Conservation (phyloP, 2,329 filamentous ascomycete species). For the Fusarium foetens region DNA sequence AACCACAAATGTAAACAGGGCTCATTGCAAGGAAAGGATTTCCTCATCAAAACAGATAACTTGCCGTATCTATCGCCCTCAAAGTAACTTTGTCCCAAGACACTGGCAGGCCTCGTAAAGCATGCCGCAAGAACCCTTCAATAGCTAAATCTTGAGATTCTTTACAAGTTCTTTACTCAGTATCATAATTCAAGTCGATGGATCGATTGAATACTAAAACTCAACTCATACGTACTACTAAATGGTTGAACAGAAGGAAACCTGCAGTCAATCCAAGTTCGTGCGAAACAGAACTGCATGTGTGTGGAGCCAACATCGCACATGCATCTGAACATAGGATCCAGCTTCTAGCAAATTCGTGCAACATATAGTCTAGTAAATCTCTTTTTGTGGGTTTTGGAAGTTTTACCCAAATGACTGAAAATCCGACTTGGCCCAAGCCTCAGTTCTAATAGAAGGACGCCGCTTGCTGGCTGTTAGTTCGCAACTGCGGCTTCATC, state of each 20-base stretch:
- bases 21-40: neutral
- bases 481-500: constrained; percentile 5
- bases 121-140: neutral
- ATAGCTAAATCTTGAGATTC: neutral
- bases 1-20: too few species aligned
- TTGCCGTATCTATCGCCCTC: neutral
- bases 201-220: constrained; percentile 7
- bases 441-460: constrained; percentile 34
- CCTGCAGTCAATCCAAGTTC: constrained; percentile 5
- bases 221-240: constrained; percentile 5
- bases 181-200: neutral
- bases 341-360: constrained; percentile 9
- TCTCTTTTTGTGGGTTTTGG: constrained; percentile 29
- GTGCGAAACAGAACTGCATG: constrained; percentile 9
- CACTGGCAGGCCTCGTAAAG: neutral
- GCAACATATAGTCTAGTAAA: constrained; percentile 16
- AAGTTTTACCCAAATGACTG: constrained; percentile 29
- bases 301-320: constrained; percentile 2
- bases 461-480: constrained; percentile 37
- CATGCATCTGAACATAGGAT: neutral
- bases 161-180: neutral
- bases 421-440: constrained; percentile 27
- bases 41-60: neutral
- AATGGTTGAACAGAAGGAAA: constrained; percentile 6
- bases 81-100: neutral